These are phyloP conservation scores for Suillus occidentalis DNA, from an alignment of 768 basidiomycete species.

Conservation along the genomic window DNA sequence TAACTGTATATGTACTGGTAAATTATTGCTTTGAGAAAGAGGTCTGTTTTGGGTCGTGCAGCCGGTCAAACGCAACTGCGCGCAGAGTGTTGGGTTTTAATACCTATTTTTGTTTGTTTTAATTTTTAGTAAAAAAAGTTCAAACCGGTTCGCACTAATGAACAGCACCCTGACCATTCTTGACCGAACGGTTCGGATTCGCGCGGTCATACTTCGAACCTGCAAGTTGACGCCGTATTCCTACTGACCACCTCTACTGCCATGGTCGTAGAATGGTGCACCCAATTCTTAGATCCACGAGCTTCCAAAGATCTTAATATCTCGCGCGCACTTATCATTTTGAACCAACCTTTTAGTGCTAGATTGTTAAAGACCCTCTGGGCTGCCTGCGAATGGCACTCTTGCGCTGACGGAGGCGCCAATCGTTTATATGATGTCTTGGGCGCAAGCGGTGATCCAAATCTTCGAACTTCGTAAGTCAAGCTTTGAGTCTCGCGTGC, in stretches of 20 bases:
- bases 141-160: no score
- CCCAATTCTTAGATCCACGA: conserved; percentile 24
- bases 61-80: no score
- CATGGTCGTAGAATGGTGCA: conserved; percentile 23
- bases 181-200: no score
- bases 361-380: conserved; percentile 65
- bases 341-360: conserved; percentile 84
- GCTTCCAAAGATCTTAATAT: conserved; percentile 1
- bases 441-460: conserved; percentile 6
- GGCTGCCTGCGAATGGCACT: conserved; percentile 48
- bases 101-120: no score
- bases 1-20: no score
- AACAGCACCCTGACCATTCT: no score
- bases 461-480: conserved; percentile 19
- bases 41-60: no score
- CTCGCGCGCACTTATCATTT: conserved; percentile 69
- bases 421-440: conserved; percentile 74
- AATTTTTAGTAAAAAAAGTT: no score
- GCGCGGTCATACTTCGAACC: no score
- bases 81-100: no score
- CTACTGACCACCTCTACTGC: not conserved
- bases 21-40: no score
- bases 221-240: no score
- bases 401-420: conserved; percentile 88
- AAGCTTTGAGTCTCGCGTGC: not conserved